A percentile compares a stretch with the other conserved stretches of the same genome.
These are phyloP conservation scores for Carex pumila DNA, from an alignment of 176 grass and related monocot species.

Conservation along the genomic window DNA sequence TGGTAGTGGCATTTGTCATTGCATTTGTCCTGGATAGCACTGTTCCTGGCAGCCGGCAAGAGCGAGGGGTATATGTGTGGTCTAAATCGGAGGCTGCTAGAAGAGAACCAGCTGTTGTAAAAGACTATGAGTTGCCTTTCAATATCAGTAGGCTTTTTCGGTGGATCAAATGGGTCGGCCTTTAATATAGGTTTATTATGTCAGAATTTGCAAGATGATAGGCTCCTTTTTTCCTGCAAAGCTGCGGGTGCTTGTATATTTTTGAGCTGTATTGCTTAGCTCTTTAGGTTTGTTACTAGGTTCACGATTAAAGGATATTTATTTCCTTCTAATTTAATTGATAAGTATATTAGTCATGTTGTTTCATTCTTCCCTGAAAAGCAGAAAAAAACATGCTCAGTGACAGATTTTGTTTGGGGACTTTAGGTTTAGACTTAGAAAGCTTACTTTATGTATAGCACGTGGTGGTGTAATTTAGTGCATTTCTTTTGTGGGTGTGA, in stretches of 20 bases:
- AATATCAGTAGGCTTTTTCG: slow-evolving; percentile 57
- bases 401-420: background rate
- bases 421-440: background rate
- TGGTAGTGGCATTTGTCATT: slow-evolving; percentile 95
- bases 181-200: slow-evolving; percentile 39
- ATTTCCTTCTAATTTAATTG: slow-evolving; percentile 2
- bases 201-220: background rate
- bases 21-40: slow-evolving; percentile 81
- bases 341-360: slow-evolving; percentile 7
- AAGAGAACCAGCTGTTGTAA: slow-evolving; percentile 53
- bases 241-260: slow-evolving; percentile 11
- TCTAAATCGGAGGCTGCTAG: slow-evolving; percentile 61
- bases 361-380: slow-evolving; percentile 10
- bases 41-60: slow-evolving; percentile 65
- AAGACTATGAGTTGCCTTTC: slow-evolving; percentile 86
- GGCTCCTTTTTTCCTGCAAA: slow-evolving; percentile 13
- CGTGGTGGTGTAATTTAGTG: background rate
- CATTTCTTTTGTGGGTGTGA: background rate
- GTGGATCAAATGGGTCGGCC: slow-evolving; percentile 77
- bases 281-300: slow-evolving; percentile 11
- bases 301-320: background rate
- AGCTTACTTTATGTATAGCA: background rate
- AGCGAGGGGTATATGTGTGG: slow-evolving; percentile 94
- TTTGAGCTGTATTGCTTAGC: slow-evolving; percentile 17
- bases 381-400: background rate